Evolutionary conservation across 805 yeast genomes (phyloP).

Genomic region (Cyberlindnera maclurae): DNA sequence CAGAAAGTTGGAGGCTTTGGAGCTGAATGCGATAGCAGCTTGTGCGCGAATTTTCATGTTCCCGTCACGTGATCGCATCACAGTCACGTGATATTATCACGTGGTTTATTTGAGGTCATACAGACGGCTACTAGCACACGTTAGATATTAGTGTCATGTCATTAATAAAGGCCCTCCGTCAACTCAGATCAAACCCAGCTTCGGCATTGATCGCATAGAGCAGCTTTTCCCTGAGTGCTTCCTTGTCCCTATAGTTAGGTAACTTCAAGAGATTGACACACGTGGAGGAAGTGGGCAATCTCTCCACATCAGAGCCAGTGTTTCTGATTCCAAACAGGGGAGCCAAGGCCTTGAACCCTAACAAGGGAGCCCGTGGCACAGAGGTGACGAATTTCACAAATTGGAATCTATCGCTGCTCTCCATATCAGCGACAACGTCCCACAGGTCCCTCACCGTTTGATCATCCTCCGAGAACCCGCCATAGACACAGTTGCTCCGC

Average conservation of each 20-base stretch:
- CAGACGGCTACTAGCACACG: too few species aligned
- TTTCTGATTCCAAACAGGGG: constrained; percentile 80
- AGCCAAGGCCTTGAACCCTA: constrained; percentile 68
- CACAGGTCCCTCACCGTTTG: constrained; percentile 62
- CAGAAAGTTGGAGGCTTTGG: too few species aligned
- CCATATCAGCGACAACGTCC: constrained; percentile 67
- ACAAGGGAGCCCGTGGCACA: constrained; percentile 82
- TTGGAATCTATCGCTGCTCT: constrained; percentile 50
- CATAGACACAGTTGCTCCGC: constrained; percentile 51
- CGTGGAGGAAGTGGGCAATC: constrained; percentile 84
- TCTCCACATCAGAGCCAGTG: constrained; percentile 41
- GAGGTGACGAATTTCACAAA: constrained; percentile 87
- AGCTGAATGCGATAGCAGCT: too few species aligned
- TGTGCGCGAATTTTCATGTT: too few species aligned
- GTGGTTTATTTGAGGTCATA: too few species aligned
- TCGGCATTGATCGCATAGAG: constrained; percentile 73
- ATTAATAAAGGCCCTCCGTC: not conserved
- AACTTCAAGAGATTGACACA: constrained; percentile 83
- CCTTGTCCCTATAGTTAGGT: constrained; percentile 71
- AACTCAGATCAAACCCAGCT: constrained; percentile 73
- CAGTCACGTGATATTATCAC: too few species aligned
- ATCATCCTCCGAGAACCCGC: constrained; percentile 52
- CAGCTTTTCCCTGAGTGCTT: constrained; percentile 51
- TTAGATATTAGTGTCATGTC: too few species aligned
- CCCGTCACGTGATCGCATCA: too few species aligned